Base-by-base conservation (phyloP, 2,329 filamentous ascomycete species). In the Daldinia eschscholtzii region DNA sequence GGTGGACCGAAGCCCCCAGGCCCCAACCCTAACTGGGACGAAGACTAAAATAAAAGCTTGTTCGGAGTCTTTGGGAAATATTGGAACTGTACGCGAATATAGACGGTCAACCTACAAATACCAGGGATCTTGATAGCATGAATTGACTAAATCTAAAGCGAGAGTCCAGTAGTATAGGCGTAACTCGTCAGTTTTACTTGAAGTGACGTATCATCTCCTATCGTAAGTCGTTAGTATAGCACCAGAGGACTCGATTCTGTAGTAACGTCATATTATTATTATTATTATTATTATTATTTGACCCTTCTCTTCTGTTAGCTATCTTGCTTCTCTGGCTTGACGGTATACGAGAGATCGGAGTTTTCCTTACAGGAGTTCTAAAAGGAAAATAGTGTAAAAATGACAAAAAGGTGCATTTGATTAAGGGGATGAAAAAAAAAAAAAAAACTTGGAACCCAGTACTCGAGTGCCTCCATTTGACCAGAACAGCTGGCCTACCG, bases 1-100 rank as follows among this genome's bases (percentile, higher is more conserved):
- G 96, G 96, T 78, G 96, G 96, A 41, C 96, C 97, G 23, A 99
- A 99, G 87, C 95, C 95, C 64, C 96, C 96, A 33, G 94, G 92
- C 53, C 96, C 94, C 74, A 98, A 98, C 83, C 92, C 94, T 52
- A 88, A 89, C 86, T 89, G 87, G 87, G 87, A 89, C 72, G 87
- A 89, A 80, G 87, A 89, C 78, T 89, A 62, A 64, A 65, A 44
- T 33, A 68, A 70, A 64, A 50, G 33, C 42, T 57, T 56, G n/a
- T n/a, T 41, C 53, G 39, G 58, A 12, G 63, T 62, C 28, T 63
- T 46, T 18, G 42, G 33, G 59, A 62, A 3, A n/a, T 53, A 48
- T 61, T 64, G 58, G 59, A 61, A 50, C 68, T 66, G 55, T 70
- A 70, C 59, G 56, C 20, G 52, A 65, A 30, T 48, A 73, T 72